Conservation (phyloP, 768 basidiomycete genomes). For the Termitomyces sp. region DNA sequence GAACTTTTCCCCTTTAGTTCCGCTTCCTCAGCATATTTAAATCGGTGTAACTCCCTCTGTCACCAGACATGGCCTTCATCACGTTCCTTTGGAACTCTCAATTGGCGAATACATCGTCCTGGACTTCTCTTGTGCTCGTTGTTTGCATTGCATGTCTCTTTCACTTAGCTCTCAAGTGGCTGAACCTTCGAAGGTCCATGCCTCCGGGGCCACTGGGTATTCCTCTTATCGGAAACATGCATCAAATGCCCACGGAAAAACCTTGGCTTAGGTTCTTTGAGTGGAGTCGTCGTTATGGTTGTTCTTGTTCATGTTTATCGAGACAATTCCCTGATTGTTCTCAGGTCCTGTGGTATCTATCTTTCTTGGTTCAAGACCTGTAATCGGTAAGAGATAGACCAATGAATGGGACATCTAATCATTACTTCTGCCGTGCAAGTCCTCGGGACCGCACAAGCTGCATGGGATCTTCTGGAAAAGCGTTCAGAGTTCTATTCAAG, state of each 20-base stretch:
- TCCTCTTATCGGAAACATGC: slow-evolving; percentile 38
- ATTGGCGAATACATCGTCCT: background rate
- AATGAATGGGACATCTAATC: background rate
- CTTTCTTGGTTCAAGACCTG: slow-evolving; percentile 36
- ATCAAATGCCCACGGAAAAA: slow-evolving; percentile 37
- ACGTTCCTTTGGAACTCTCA: background rate
- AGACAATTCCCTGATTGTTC: background rate
- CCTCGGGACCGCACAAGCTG: slow-evolving; percentile 38
- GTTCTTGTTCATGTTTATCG: background rate
- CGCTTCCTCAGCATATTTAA: background rate
- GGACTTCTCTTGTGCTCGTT: background rate
- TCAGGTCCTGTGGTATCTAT: slow-evolving; percentile 36
- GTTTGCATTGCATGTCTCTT: slow-evolving; percentile 14
- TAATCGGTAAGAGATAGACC: slow-evolving; percentile 25
- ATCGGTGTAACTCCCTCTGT: background rate
- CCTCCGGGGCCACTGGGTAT: slow-evolving; percentile 41
- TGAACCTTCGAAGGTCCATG: slow-evolving; percentile 25
- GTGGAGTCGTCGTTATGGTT: slow-evolving; percentile 42
- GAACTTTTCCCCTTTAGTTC: background rate
- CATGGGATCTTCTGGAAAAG: slow-evolving; percentile 42
- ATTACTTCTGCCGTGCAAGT: slow-evolving; percentile 18
- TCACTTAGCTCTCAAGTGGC: slow-evolving; percentile 22
- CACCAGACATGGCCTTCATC: background rate
- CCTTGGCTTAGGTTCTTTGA: slow-evolving; percentile 45
- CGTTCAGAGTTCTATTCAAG: slow-evolving; percentile 43